Base-by-base conservation (phyloP, 768 basidiomycete species). In the Lentinula edodes region DNA sequence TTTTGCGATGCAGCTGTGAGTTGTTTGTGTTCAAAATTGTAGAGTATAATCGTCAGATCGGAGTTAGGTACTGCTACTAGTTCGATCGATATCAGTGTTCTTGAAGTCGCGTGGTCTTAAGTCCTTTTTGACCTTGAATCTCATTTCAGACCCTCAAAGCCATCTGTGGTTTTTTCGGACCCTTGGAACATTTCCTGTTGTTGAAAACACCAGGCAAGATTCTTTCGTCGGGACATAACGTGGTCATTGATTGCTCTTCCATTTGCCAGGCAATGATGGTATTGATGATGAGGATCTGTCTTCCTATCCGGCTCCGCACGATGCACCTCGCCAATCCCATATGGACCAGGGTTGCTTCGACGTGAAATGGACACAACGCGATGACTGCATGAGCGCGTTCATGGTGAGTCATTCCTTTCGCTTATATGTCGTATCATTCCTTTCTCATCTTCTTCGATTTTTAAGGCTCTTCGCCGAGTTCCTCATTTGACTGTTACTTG, bases 401-500 rank as follows among this genome's bases (percentile, higher is more conserved):
- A 83, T 84, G 81, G 91, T 90, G 69, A 60, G 76, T 71, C 16
- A 35, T 35, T 9, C 50, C 39, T 43, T 50, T 9, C 4, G 20
- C 18, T 36, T 38, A 41, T 54, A 13, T 23, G 13, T 12, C 52
- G 35, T 28, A 34, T 38, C 53, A 58, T 36, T 10, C 28, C 23
- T 42, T 39, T 35, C 10, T 63, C 32, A 36, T 56, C 18, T 23
- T 52, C 55, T 32, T n/a, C 28, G 28, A 28, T 28, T 28, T 28
- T 28, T 7, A 63, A 93, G 91, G 83, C 88, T 4, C 77, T 93
- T 64, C 83, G 87, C 61, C 78, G 80, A 61, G 76, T 91, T 16
- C 86, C 90, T 46, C 86, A 90, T 70, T 70, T 93, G 10, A 85
- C 82, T 1, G 86, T 90, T 6, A 89, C 89, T 23, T 92, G 91